Evolutionary conservation across 164 flowering plant genomes (phyloP).

Genomic region (Magnolia sinica): DNA sequence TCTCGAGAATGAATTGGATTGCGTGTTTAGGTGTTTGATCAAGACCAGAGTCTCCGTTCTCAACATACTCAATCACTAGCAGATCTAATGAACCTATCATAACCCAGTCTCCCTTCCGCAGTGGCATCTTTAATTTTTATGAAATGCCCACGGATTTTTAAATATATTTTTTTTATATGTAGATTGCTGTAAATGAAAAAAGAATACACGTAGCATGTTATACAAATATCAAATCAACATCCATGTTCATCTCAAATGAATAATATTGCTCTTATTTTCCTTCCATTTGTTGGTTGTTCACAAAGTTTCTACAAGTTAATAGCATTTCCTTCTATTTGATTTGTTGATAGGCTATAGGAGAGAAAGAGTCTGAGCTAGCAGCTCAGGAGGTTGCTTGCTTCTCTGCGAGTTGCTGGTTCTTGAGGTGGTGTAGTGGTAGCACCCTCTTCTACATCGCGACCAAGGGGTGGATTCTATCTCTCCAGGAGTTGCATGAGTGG

Average conservation of each 20-base stretch:
- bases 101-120: not conserved
- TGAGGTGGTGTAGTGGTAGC: no score
- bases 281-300: not conserved
- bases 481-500: no score
- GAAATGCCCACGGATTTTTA: not conserved
- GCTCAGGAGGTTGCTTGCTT: no score
- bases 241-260: no score
- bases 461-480: no score
- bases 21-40: slow-evolving; percentile 48
- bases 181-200: not conserved
- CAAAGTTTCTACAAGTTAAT: no score
- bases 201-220: not conserved
- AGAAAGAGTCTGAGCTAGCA: no score
- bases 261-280: not conserved
- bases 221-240: not conserved
- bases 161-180: not conserved
- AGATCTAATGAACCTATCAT: no score
- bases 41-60: slow-evolving; percentile 56
- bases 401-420: no score
- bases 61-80: slow-evolving; percentile 15
- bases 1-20: slow-evolving; percentile 46
- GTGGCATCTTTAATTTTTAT: slow-evolving; percentile 5
- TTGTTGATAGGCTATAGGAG: no score
- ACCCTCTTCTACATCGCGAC: no score
- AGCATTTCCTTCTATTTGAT: no score